Evolutionary conservation across 192 early-diverging fungal species (phyloP), one percentile per base, ranked within the genome.

Genomic region (Oehlia diaphana): DNA sequence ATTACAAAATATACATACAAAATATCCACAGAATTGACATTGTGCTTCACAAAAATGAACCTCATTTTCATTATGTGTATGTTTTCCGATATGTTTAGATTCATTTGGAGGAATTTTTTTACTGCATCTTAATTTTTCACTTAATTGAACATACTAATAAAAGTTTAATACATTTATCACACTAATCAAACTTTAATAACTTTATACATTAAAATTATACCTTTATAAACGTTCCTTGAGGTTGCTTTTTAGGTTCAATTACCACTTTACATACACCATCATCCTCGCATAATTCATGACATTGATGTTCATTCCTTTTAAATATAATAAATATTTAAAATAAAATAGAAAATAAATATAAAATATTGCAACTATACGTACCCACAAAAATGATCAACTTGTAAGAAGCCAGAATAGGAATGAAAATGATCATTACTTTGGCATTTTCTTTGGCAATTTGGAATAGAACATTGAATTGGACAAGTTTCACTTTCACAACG

Each of bases 101-200:
- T 63, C 31, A 37, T 76, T 58, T 19, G 80, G 73, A n/a, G 80
- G 80, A 49, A 81, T 81, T 65, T 67, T 81, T 23, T 31, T 58
- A 33, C 13, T 28, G 42, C 80, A 81, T 31, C 10, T 31, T n/a
- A 81, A 9, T 13, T 14, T 74, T 74, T 76, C 37, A 47, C 39
- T 50, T 49, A 35, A 33, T 80, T 76, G 79, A 28, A 33, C 37
- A 50, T 76, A 76, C 79, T 80, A 26, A 26, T 26, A 26, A 26
- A 26, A 26, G 26, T 26, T 26, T 26, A 49, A 42, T 13, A 62
- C 31, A 1, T 74, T 31, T 2, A 66, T 21, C 5, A 16, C 7
- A 58, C 4, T 26, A 28, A 74, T 26, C 23, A 58, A 5, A 61
- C 5, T 50, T 31, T 2, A 14, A 37, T 39, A 37, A 39, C 2